These are phyloP conservation scores for Simplicillium aogashimaense DNA, from an alignment of 2,329 filamentous ascomycete genomes.

Conservation along the genomic window DNA sequence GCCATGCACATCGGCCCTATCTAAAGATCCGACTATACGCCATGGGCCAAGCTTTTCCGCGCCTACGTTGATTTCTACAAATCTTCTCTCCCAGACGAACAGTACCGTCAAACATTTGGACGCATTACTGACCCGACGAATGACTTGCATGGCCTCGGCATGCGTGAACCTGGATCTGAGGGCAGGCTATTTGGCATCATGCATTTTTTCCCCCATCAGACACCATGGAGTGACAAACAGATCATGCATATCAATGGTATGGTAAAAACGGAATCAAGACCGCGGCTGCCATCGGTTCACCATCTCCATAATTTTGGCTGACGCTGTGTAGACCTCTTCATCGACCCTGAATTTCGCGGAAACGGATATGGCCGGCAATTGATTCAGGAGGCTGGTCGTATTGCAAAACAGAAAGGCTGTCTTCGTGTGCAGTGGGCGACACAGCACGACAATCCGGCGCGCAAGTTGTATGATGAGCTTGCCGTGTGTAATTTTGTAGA, in stretches of 20 bases:
- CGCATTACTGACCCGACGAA: constrained; percentile 1
- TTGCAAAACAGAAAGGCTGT: neutral
- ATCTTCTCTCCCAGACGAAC: constrained; percentile 1
- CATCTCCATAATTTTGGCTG: neutral
- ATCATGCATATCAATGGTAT: constrained; percentile 4
- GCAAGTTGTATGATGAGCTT: neutral
- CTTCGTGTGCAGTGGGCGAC: neutral
- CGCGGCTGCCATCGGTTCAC: neutral
- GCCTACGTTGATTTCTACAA: constrained; percentile 5
- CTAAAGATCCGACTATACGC: neutral
- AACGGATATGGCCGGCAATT: neutral
- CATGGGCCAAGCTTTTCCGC: constrained; percentile 3
- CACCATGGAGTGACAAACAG: constrained; percentile 4
- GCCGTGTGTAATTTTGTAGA: neutral
- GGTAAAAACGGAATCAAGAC: neutral
- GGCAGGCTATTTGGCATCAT: constrained; percentile 2
- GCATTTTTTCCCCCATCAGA: constrained; percentile 4
- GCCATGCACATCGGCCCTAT: neutral
- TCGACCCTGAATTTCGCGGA: neutral
- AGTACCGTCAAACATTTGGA: constrained; percentile 3
- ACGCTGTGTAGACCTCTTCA: neutral
- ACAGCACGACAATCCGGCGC: neutral
- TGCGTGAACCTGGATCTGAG: neutral
- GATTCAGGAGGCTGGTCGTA: neutral
- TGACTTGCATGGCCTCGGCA: neutral